A percentile compares a stretch with the other conserved stretches of the same genome.
phyloP scores from a whole-genome alignment of 164 flowering plant genomes.

The Umbellularia californica region DNA sequence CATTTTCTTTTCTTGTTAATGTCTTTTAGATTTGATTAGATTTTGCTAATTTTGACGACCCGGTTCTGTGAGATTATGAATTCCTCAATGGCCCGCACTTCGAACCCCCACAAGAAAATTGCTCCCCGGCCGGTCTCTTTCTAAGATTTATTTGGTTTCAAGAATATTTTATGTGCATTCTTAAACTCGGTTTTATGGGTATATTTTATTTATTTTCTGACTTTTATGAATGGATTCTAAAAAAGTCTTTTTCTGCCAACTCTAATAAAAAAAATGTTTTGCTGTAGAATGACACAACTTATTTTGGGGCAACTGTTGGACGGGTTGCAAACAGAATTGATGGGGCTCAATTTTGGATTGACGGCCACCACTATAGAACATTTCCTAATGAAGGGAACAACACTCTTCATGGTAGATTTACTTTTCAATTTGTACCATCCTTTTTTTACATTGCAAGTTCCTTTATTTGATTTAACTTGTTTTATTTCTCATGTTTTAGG shows the following conservation, averaged over 20 bases:
- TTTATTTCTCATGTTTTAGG: slow-evolving; percentile 5
- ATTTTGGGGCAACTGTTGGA: slow-evolving; percentile 71
- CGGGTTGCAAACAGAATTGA: slow-evolving; percentile 73
- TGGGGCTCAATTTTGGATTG: slow-evolving; percentile 51
- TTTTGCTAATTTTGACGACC: neutral
- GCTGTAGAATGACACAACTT: slow-evolving; percentile 55
- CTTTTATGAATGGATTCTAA: neutral
- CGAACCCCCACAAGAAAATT: neutral
- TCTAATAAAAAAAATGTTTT: neutral
- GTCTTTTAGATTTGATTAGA: neutral
- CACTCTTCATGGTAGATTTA: slow-evolving; percentile 47
- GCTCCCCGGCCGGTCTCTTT: neutral
- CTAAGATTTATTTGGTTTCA: neutral
- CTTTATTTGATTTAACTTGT: neutral
- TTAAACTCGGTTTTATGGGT: neutral
- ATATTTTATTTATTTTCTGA: neutral
- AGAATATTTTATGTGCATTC: neutral
- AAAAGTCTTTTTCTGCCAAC: neutral
- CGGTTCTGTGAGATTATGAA: neutral
- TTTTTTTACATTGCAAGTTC: neutral
- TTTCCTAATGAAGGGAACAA: slow-evolving; percentile 60
- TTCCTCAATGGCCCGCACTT: neutral
- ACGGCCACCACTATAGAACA: slow-evolving; percentile 49
- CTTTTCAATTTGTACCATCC: neutral
- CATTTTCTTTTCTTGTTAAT: neutral